Percentiles rank a stretch among this genome's conserved stretches.
phyloP scores from a whole-genome alignment of 1,284 basidiomycete genomes.

The Cyathus olla region DNA sequence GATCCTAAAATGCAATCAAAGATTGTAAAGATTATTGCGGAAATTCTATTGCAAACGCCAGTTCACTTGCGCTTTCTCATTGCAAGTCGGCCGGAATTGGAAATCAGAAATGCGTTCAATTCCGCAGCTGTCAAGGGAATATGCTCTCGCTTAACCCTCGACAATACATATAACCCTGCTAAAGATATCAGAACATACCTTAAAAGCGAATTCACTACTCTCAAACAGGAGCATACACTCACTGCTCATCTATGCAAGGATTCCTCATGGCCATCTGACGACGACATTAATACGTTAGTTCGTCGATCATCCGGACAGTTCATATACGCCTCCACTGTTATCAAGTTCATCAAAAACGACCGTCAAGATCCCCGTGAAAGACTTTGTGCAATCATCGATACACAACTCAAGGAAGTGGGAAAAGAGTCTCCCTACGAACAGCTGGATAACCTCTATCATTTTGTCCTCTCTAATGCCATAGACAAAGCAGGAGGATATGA shows the following conservation, averaged over 20 bases:
- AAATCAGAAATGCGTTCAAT: not conserved
- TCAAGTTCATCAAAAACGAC: not conserved
- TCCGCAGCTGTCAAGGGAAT: not conserved
- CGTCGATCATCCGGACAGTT: slow-evolving; percentile 2
- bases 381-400: not conserved
- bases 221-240: not conserved
- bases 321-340: not conserved
- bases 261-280: not conserved
- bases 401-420: too few relatives aligned
- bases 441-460: not conserved
- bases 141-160: not conserved
- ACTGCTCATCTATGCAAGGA: not conserved
- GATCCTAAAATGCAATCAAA: not conserved
- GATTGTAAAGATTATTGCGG: not conserved
- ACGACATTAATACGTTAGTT: not conserved
- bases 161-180: not conserved
- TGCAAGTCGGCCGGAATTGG: not conserved
- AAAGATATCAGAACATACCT: not conserved
- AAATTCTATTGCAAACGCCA: not conserved
- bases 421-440: not conserved
- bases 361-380: not conserved
- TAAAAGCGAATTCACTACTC: not conserved
- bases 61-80: not conserved
- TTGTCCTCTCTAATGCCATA: not conserved
- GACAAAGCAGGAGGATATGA: too few relatives aligned